phyloP scores from a whole-genome alignment of 768 basidiomycete species.

The Xerocomellus amylosporus region DNA sequence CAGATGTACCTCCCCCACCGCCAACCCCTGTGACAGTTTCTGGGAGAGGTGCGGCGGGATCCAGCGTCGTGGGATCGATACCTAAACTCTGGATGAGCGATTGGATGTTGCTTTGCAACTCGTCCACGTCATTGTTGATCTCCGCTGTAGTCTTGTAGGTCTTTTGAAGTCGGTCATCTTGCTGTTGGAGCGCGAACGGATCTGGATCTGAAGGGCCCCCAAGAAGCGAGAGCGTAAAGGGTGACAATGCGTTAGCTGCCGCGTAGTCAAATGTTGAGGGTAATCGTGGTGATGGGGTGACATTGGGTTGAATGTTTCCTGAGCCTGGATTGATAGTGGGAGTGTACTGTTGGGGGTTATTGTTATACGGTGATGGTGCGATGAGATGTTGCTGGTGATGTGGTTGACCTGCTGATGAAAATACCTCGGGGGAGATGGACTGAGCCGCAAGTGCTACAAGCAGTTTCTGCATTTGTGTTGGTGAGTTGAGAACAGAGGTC shows the following conservation, averaged over 20 bases:
- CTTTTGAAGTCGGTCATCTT: slow-evolving; percentile 46
- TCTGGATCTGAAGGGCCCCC: slow-evolving; percentile 28
- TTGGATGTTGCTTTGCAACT: slow-evolving; percentile 64
- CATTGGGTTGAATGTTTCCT: slow-evolving; percentile 4
- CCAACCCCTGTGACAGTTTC: slow-evolving; percentile 13
- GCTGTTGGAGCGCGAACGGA: slow-evolving; percentile 35
- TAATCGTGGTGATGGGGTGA: slow-evolving; percentile 10
- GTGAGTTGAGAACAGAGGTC: slow-evolving; percentile 48
- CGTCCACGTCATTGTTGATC: slow-evolving; percentile 71
- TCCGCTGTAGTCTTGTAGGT: slow-evolving; percentile 60
- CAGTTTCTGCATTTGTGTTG: slow-evolving; percentile 57
- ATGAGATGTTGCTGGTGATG: slow-evolving; percentile 26
- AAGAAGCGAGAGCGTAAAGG: slow-evolving; percentile 25
- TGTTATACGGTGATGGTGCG: slow-evolving; percentile 30
- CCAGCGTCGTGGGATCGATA: slow-evolving; percentile 46
- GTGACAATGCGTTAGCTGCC: slow-evolving; percentile 21
- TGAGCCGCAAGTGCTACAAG: slow-evolving; percentile 41
- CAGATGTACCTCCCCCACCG: slow-evolving; percentile 5
- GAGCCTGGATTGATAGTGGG: neutral
- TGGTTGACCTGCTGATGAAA: slow-evolving; percentile 17
- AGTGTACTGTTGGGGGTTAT: slow-evolving; percentile 7
- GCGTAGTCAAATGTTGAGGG: slow-evolving; percentile 23
- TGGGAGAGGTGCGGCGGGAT: slow-evolving; percentile 1
- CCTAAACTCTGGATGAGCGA: slow-evolving; percentile 71
- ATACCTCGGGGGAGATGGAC: slow-evolving; percentile 22